A percentile compares a stretch with the other conserved stretches of the same genome.
Conservation (phyloP, 1,139 yeast genomes). For the Suhomyces chickasaworum region DNA sequence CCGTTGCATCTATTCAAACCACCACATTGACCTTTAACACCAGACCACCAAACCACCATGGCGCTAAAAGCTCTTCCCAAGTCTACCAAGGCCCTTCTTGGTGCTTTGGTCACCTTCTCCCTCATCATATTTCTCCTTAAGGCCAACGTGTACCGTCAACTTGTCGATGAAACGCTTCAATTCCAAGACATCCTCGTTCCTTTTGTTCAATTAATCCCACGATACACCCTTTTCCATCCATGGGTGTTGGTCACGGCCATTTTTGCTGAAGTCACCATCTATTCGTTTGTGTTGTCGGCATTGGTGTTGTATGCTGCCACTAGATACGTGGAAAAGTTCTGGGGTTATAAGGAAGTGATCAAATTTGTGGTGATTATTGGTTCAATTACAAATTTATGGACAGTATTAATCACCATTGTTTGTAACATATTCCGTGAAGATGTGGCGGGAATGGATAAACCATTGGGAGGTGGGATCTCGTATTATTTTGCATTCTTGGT, state of each 20-base stretch:
- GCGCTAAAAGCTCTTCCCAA: conserved; percentile 20
- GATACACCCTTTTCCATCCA: conserved; percentile 59
- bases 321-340: conserved; percentile 52
- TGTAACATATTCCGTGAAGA: conserved; percentile 42
- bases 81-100: conserved; percentile 34
- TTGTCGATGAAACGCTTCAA: conserved; percentile 9
- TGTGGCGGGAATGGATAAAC: conserved; percentile 42
- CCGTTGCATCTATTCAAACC: neutral
- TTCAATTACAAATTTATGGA: conserved; percentile 45
- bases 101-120: conserved; percentile 27
- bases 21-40: too few species aligned
- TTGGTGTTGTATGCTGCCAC: conserved; percentile 55
- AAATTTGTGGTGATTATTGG: conserved; percentile 61
- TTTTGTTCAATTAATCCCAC: conserved; percentile 70
- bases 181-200: conserved; percentile 56
- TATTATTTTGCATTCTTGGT: conserved; percentile 76
- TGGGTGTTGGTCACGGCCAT: conserved; percentile 77
- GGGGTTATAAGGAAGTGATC: conserved; percentile 63
- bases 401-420: conserved; percentile 36
- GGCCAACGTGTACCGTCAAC: conserved; percentile 20
- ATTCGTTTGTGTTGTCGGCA: conserved; percentile 52
- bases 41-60: too few species aligned
- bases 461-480: conserved; percentile 74
- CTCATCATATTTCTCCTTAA: conserved; percentile 32
- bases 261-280: conserved; percentile 64